These are phyloP conservation scores for Ophiocordyceps camponoti-saundersi DNA, from an alignment of 2,329 filamentous ascomycete species.

Conservation along the genomic window DNA sequence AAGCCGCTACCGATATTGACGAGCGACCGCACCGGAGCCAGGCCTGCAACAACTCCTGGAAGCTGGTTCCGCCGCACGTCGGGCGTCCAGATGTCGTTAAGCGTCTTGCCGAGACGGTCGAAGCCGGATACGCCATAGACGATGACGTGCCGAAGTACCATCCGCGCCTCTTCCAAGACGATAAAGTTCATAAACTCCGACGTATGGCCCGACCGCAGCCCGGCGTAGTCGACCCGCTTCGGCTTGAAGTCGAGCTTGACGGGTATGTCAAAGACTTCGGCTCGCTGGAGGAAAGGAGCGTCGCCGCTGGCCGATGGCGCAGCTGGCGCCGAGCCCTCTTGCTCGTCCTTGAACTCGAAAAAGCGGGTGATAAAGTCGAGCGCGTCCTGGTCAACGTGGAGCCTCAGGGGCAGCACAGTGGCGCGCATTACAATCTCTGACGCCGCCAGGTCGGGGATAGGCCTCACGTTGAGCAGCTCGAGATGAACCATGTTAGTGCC, in stretches of 20 bases:
- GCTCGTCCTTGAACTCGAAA: constrained; percentile 90
- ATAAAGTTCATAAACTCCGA: constrained; percentile 99
- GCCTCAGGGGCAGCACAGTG: constrained; percentile 63
- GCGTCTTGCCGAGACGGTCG: constrained; percentile 70
- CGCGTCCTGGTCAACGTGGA: constrained; percentile 95
- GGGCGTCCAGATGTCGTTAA: constrained; percentile 94
- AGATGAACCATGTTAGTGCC: constrained; percentile 80
- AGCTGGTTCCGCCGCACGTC: constrained; percentile 84
- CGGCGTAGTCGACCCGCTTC: constrained; percentile 91
- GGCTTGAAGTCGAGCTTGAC: constrained; percentile 91
- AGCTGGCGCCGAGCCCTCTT: constrained; percentile 25
- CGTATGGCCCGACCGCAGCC: constrained; percentile 79
- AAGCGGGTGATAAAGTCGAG: constrained; percentile 94
- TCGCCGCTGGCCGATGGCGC: constrained; percentile 40
- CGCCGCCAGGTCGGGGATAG: constrained; percentile 66
- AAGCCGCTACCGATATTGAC: constrained; percentile 85
- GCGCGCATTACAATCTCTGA: constrained; percentile 76
- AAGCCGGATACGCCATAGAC: constrained; percentile 87
- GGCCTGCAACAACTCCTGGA: constrained; percentile 69
- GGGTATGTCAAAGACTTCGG: constrained; percentile 69
- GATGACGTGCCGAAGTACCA: constrained; percentile 76
- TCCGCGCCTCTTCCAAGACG: constrained; percentile 72
- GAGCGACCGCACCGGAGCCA: constrained; percentile 77
- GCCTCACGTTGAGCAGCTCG: constrained; percentile 75
- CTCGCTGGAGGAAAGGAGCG: constrained; percentile 72